Evolutionary conservation across 805 yeast genomes (phyloP), one percentile per base, ranked within the genome.

Genomic region (Yamadazyma olivae): DNA sequence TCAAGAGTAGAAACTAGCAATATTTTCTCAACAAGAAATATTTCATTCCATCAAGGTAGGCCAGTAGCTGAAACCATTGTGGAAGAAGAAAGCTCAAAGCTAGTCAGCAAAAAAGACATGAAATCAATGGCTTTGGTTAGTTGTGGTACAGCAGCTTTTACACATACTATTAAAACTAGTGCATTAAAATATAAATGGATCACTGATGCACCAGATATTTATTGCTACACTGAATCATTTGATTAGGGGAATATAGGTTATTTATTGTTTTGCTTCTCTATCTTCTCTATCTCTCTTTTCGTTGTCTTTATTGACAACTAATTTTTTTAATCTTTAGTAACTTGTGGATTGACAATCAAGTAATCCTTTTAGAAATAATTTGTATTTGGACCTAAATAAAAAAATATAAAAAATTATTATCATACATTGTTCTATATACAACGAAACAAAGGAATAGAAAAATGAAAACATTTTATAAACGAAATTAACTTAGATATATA

Each of bases 121-220:
- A 57, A 54, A 38, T 46, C 64, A 1, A 41, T 70, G 38, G 75
- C 74, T 2, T 60, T 68, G 6, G 31, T 61, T 8, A 49, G 56
- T 13, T 70, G 76, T 54, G 77, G 77, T 0, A 66, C 72, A 1
- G 43, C 37, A 3, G 43, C 38, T 0, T 61, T 71, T 39, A 55
- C 64, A 5, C 45, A 53, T 13, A 39, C 36, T 12, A 49, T 67
- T 10, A 59, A 55, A 33, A 35, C 34, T 4, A 54, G 49, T 18
- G 55, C 70, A 30, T 62, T 60, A 30, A 50, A 48, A 23, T 48
- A 51, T 35, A 49, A 63, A 14, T 50, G 55, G 50, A 24, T 35
- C 8, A 36, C 36, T 16, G 42, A 55, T 27, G 53, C 65, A 1
- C 72, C 73, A 0, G 69, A 68, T 39, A 53, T 71, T 28, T 69